Evolutionary conservation across 352 stramenopile species (phyloP), one percentile per base, ranked within the genome.

Genomic region (Phytophthora palmivora): DNA sequence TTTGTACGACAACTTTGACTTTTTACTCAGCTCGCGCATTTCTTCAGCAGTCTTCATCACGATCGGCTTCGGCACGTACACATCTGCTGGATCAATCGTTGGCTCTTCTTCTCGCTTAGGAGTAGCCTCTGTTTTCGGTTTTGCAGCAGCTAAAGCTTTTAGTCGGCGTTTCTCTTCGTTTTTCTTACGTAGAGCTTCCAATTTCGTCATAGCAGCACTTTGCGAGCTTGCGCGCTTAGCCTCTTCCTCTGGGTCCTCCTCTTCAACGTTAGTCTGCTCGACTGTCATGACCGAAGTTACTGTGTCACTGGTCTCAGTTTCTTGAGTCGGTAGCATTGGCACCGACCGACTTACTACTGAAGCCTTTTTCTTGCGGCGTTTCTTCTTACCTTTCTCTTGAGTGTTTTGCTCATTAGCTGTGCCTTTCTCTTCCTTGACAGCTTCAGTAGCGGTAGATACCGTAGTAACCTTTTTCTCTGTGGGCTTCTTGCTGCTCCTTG

Each of bases 151-250:
- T 3, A 76, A 53, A 32, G 76, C 73, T 4, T 74, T 76, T 28
- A 82, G 63, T 16, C 65, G 74, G n/a, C 87, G 84, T 33, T 81
- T 84, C 52, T 82, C 78, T 58, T 92, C 82, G 65, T 95, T 95
- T 50, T 95, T 94, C 45, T 76, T 76, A 3, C 81, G 80, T n/a
- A 95, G 54, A 15, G 75, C 83, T 33, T 83, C 78, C 18, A 95
- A 62, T 32, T 82, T 80, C 5, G 67, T 69, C 81, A 95, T 91
- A 11, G 84, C 82, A 10, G 81, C 76, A 32, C 73, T 90, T 62
- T 94, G 83, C 0, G 85, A 94, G 24, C 63, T 77, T 14, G 58
- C 30, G 10, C 52, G 58, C 48, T 72, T 66, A 11, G 43, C 33
- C 30, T 18, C 46, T 10, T 72, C 63, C 19, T 72, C 60, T 0